Evolutionary conservation across 2,329 filamentous ascomycete species (phyloP).

Genomic region (Nectriaceae sp.): DNA sequence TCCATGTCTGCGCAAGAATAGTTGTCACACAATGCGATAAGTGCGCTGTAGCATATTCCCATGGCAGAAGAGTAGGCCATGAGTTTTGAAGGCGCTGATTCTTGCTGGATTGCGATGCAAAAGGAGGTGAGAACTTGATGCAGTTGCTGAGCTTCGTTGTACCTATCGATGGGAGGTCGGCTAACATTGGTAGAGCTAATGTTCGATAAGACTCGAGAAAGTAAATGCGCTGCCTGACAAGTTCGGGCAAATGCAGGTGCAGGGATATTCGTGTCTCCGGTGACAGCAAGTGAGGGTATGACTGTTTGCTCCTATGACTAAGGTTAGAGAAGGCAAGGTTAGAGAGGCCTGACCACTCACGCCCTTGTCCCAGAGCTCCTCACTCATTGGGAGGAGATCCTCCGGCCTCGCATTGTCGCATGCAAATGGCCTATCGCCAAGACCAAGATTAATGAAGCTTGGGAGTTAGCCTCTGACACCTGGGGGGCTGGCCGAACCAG

Average conservation of each 20-base stretch:
- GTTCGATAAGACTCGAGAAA: slow-evolving; percentile 8
- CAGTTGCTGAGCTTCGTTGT: slow-evolving; percentile 4
- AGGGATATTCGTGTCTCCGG: slow-evolving; percentile 4
- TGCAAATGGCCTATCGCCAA: slow-evolving; percentile 5
- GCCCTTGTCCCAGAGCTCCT: slow-evolving; percentile 5
- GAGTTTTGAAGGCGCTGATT: neutral
- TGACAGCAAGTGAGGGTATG: slow-evolving; percentile 9
- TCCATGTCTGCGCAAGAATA: slow-evolving; percentile 8
- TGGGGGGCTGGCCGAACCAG: too few species aligned
- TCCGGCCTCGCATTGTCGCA: slow-evolving; percentile 8
- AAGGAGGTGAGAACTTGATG: slow-evolving; percentile 7
- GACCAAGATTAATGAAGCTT: slow-evolving; percentile 8
- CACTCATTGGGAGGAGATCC: slow-evolving; percentile 12
- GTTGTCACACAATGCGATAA: slow-evolving; percentile 8
- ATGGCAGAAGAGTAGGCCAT: slow-evolving; percentile 4
- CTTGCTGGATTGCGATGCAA: slow-evolving; percentile 1
- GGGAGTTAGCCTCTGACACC: neutral
- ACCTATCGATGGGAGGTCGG: neutral
- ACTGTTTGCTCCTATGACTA: slow-evolving; percentile 6
- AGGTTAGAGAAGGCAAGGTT: neutral
- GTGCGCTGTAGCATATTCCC: slow-evolving; percentile 6
- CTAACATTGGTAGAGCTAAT: neutral
- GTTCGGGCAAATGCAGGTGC: slow-evolving; percentile 7
- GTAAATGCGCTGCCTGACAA: slow-evolving; percentile 8
- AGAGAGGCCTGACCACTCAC: neutral